phyloP scores from a whole-genome alignment of 2,329 filamentous ascomycete species.

The Pezicula radicicola region DNA sequence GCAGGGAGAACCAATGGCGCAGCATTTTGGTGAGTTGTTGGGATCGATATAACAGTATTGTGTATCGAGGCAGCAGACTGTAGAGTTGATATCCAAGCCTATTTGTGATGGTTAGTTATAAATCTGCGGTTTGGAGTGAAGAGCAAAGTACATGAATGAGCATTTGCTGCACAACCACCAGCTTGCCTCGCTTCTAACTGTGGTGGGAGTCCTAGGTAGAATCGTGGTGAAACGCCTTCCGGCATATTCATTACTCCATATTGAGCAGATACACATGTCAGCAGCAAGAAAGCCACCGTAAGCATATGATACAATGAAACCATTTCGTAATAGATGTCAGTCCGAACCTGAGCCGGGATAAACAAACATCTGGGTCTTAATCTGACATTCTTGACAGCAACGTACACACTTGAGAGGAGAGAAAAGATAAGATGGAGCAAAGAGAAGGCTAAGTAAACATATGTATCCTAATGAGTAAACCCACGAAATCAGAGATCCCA shows the following conservation, averaged over 20 bases:
- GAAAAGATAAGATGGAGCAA: too few relatives aligned
- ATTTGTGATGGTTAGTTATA: not conserved
- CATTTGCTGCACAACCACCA: slow-evolving; percentile 14
- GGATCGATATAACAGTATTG: slow-evolving; percentile 43
- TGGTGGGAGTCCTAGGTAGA: slow-evolving; percentile 14
- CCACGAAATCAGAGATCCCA: too few relatives aligned
- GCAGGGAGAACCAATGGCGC: slow-evolving; percentile 38
- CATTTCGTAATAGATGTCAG: slow-evolving; percentile 5
- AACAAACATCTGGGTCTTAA: too few relatives aligned
- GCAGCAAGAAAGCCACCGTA: slow-evolving; percentile 1
- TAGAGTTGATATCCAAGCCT: slow-evolving; percentile 41
- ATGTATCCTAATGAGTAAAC: too few relatives aligned
- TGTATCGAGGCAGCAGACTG: slow-evolving; percentile 40
- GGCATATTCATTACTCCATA: slow-evolving; percentile 18
- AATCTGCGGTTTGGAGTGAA: not conserved
- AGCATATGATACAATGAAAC: slow-evolving; percentile 5
- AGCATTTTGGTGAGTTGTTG: slow-evolving; percentile 34
- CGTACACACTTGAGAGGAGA: too few relatives aligned
- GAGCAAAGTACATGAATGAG: slow-evolving; percentile 21
- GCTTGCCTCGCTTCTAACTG: slow-evolving; percentile 11
- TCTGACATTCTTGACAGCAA: too few relatives aligned
- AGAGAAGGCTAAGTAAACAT: too few relatives aligned
- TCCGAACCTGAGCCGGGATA: not conserved
- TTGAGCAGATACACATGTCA: slow-evolving; percentile 9
- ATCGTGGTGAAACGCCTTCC: slow-evolving; percentile 18